Evolutionary conservation across 2,329 filamentous ascomycete species (phyloP), one percentile per base, ranked within the genome.

Genomic region (Apiospora pterosperma): DNA sequence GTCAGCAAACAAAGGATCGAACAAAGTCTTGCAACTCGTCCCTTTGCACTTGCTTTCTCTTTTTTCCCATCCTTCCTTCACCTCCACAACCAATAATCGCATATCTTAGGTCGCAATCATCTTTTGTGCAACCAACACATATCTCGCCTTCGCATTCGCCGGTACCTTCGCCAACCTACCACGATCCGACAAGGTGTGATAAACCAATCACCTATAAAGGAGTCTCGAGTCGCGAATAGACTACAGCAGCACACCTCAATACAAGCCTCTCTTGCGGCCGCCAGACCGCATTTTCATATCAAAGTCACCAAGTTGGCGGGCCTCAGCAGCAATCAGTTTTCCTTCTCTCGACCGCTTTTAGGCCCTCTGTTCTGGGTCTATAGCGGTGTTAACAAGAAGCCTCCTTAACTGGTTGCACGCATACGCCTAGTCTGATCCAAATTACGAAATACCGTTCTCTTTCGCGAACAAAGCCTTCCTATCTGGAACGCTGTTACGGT

Each of bases 351-450:
- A 85, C 94, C 93, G 88, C 92, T 97, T 84, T 90, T 95, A 80
- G 93, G 93, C 85, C 95, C 93, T 81, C 89, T 90, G 79, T 89
- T 90, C 85, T 92, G 93, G 93, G 93, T 96, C 89, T 95, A 95
- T 81, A 90, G 90, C 85, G 94, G 95, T 91, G 92, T 93, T 84
- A 92, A 96, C 85, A 96, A 93, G 85, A 95, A 97, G 83, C 95
- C 96, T 79, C 95, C 95, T 86, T 98, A 98, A 97, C 82, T 95
- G 80, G 84, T 73, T 79, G 71, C 70, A 69, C 64, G 65, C 66
- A 38, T 61, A 48, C 39, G 42, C 34, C 65, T 39, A 67, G 74
- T 76, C 77, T 79, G 77, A 74, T 71, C 72, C 63, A 64, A 36
- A 28, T 38, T 39, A 64, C 61, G 42, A 62, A 39, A 34, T 44